A percentile compares a stretch with the other conserved stretches of the same genome.
Evolutionary conservation across 1,284 basidiomycete species (phyloP).

Genomic region (Kalmanozyma brasiliensis): DNA sequence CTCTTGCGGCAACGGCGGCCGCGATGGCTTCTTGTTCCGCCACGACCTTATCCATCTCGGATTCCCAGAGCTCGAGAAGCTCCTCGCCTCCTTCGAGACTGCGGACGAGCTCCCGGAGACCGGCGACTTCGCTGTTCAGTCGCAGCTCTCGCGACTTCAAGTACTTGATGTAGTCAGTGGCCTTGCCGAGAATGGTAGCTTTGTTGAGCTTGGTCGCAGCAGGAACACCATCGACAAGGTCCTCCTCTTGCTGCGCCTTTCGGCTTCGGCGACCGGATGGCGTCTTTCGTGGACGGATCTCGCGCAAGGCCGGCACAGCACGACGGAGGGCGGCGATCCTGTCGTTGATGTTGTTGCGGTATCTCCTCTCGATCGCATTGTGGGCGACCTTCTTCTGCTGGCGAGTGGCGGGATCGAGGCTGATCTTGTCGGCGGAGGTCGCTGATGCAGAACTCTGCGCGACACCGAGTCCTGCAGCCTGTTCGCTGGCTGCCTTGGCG

Average conservation of each 20-base stretch:
- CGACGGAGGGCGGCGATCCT: constrained; percentile 71
- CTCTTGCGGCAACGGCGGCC: constrained; percentile 35
- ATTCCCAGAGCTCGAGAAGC: constrained; percentile 60
- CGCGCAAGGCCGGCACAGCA: constrained; percentile 80
- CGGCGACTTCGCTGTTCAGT: constrained; percentile 57
- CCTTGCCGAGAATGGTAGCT: constrained; percentile 64
- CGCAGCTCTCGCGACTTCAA: constrained; percentile 62
- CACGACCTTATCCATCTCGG: constrained; percentile 60
- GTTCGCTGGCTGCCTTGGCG: constrained; percentile 25
- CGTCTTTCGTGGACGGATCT: constrained; percentile 57
- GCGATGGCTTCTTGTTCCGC: constrained; percentile 41
- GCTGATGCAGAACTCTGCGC: constrained; percentile 1
- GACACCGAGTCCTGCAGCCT: constrained; percentile 7
- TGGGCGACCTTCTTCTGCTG: constrained; percentile 63
- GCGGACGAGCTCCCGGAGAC: constrained; percentile 58
- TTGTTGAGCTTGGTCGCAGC: constrained; percentile 68
- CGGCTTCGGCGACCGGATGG: constrained; percentile 51
- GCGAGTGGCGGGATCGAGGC: constrained; percentile 33
- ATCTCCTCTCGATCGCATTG: constrained; percentile 65
- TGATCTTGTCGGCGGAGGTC: constrained; percentile 20
- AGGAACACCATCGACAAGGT: constrained; percentile 65
- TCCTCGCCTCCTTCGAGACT: constrained; percentile 65
- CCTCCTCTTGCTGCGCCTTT: constrained; percentile 55
- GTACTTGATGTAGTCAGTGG: constrained; percentile 66
- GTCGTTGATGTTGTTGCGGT: constrained; percentile 67